Base-by-base conservation (phyloP, 805 yeast genomes). In the Hanseniaspora mollemarum region DNA sequence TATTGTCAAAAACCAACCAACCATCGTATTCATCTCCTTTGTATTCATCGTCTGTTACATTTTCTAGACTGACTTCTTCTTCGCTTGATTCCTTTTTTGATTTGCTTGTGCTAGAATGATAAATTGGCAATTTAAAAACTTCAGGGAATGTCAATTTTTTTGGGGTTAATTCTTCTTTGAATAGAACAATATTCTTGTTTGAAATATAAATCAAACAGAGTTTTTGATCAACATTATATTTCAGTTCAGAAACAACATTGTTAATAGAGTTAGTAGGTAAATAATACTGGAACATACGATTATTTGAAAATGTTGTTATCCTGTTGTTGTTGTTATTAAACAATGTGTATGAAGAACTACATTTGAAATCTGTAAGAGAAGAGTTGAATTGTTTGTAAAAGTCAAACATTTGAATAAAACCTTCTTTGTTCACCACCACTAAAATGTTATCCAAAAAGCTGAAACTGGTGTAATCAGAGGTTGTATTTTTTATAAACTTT, bases 231-330 rank as follows among this genome's bases (percentile, higher is more conserved):
- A 64, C 60, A 41, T 58, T 64, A 3, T 58, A 48, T 33, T 58
- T 56, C 1, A 59, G 46, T 10, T 55, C 50, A 1, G 64, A 46
- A 13, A 61, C 53, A 41, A 56, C 56, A 43, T 65, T 65, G 40
- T 65, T 65, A 19, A 59, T 49, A 1, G 65, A 61, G 37, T 58
- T 58, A 10, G 67, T 62, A 3, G 67, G 67, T 10, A 65, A 46
- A 15, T 38, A 40, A 15, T 18, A 40, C 19, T 43, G 25, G 8
- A 21, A 28, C 32, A 2, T 32, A 9, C 25, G 15, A n/a, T 25
- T 25, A n/a, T 19, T 35, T 18, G 25, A 16, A 16, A 39, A 42
- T 16, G 46, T 35, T 18, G 25, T 32, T n/a, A 51, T 19, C 16
- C 26, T 44, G 26, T 63, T 62, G 32, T 62, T 63, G n/a, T 55